Evolutionary conservation across 2,329 filamentous ascomycete genomes (phyloP).

Genomic region (Hawksworthiomyces lignivorus): DNA sequence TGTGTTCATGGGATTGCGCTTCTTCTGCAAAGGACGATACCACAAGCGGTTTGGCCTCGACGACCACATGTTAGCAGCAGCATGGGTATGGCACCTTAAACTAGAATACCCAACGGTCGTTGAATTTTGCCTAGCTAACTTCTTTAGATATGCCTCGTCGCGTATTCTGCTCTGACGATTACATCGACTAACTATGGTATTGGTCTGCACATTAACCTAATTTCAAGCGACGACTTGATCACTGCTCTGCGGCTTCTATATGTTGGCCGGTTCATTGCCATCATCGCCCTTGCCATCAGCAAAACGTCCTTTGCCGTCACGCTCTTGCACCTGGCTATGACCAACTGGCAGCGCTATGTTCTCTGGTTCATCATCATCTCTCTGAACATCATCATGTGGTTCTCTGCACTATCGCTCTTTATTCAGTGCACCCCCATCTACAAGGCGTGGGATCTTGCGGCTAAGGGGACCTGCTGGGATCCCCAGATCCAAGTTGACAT

Average conservation of each 20-base stretch:
- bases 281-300: constrained; percentile 17
- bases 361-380: constrained; percentile 18
- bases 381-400: constrained; percentile 15
- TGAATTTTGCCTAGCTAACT: background rate
- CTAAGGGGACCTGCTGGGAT: constrained; percentile 15
- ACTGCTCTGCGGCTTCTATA: constrained; percentile 14
- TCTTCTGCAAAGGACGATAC: constrained; percentile 16
- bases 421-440: constrained; percentile 14
- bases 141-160: constrained; percentile 12
- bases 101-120: no score
- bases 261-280: constrained; percentile 18
- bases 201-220: constrained; percentile 10
- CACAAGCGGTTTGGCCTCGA: constrained; percentile 14
- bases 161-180: constrained; percentile 12
- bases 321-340: constrained; percentile 15
- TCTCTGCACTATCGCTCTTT: constrained; percentile 13
- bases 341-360: constrained; percentile 14
- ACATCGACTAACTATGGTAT: constrained; percentile 13
- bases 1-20: constrained; percentile 16
- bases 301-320: constrained; percentile 21
- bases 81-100: no score
- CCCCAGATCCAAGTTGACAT: constrained; percentile 16
- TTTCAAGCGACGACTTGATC: constrained; percentile 12
- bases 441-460: constrained; percentile 10
- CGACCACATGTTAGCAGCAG: constrained; percentile 14